phyloP scores from a whole-genome alignment of 1,284 basidiomycete genomes.

The Mycosarcoma maydis region DNA sequence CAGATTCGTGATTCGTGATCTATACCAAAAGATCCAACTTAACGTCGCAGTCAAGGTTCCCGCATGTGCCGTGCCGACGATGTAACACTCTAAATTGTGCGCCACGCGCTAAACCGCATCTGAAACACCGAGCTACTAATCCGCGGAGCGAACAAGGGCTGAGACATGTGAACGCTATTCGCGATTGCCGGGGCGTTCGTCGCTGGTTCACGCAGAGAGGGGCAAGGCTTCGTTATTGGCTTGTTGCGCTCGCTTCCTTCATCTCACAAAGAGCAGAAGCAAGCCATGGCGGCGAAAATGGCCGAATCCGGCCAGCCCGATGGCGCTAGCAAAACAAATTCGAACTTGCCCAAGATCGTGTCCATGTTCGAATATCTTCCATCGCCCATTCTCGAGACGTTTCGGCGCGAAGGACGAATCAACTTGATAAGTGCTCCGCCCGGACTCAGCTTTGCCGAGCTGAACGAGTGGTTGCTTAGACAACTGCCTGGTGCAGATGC shows the following conservation, averaged over 20 bases:
- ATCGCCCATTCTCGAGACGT: slow-evolving; percentile 11
- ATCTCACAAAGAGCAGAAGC: too few relatives aligned
- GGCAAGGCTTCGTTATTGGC: too few relatives aligned
- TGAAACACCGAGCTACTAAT: not conserved
- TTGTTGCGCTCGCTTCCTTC: too few relatives aligned
- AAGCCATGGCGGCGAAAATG: not conserved
- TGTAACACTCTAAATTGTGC: too few relatives aligned
- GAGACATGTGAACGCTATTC: slow-evolving; percentile 2
- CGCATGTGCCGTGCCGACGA: too few relatives aligned
- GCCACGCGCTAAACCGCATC: not conserved
- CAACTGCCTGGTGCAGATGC: slow-evolving; percentile 18
- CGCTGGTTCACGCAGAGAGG: too few relatives aligned
- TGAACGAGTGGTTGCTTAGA: slow-evolving; percentile 16
- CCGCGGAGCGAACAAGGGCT: not conserved
- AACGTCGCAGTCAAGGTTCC: too few relatives aligned
- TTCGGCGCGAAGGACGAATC: slow-evolving; percentile 11
- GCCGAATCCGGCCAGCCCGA: not conserved
- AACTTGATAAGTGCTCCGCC: slow-evolving; percentile 13
- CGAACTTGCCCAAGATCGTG: slow-evolving; percentile 31
- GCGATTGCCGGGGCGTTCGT: too few relatives aligned
- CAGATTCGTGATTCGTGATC: too few relatives aligned
- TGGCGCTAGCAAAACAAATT: too few relatives aligned
- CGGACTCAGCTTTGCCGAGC: slow-evolving; percentile 1
- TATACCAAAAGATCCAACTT: too few relatives aligned
- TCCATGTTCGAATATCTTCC: slow-evolving; percentile 21